Conservation (phyloP, 306 rosid genomes). For the Cicer judaicum region DNA sequence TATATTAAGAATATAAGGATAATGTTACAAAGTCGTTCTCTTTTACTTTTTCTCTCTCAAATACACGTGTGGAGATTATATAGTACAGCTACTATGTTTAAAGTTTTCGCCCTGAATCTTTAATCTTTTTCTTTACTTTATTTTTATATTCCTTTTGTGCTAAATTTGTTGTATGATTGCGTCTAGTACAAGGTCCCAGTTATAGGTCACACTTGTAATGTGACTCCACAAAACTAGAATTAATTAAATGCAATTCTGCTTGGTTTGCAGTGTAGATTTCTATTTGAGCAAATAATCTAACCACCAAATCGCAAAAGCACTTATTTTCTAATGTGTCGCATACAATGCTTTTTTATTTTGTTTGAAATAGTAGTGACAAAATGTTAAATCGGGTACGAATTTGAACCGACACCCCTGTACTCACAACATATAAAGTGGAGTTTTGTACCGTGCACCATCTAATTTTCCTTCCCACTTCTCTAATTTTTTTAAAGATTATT, state of each 20-base stretch:
- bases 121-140: background rate
- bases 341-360: background rate
- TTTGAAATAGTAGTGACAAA: too few relatives aligned
- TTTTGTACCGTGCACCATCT: too few relatives aligned
- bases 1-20: too few relatives aligned
- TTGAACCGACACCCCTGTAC: too few relatives aligned
- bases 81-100: background rate
- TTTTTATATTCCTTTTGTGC: slow-evolving; percentile 23
- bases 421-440: too few relatives aligned
- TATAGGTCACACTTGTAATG: slow-evolving; percentile 48
- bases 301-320: slow-evolving; percentile 27
- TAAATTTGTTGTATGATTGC: slow-evolving; percentile 42
- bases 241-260: slow-evolving; percentile 36
- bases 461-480: too few relatives aligned
- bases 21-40: too few relatives aligned
- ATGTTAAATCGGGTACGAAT: too few relatives aligned
- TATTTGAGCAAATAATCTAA: slow-evolving; percentile 40
- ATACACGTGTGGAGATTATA: slow-evolving; percentile 35
- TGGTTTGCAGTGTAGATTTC: slow-evolving; percentile 36
- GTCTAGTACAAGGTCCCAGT: slow-evolving; percentile 49
- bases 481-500: too few relatives aligned
- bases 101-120: slow-evolving; percentile 22
- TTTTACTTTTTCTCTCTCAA: background rate
- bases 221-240: slow-evolving; percentile 47
- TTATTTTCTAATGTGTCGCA: slow-evolving; percentile 13